A percentile compares a stretch with the other conserved stretches of the same genome.
Evolutionary conservation across 371 early-diverging fungal species (phyloP).

Genomic region (Haplosporangium sp.): DNA sequence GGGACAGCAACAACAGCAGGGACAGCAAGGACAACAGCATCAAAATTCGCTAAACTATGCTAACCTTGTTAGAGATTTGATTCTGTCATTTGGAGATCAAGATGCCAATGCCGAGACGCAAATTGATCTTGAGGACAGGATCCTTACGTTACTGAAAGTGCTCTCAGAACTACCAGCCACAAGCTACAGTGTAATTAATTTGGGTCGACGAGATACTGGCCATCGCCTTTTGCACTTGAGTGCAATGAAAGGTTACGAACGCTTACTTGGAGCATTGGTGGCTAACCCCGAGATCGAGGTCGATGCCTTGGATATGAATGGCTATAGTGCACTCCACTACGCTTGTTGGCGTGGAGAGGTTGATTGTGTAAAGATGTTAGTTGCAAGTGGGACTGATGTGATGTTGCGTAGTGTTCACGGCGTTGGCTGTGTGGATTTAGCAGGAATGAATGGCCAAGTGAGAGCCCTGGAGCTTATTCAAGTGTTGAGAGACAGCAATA

Average conservation of each 20-base stretch:
- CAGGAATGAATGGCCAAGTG: slow-evolving; percentile 22
- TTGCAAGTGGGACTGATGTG: slow-evolving; percentile 40
- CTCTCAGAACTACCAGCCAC: slow-evolving; percentile 36
- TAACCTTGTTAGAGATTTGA: slow-evolving; percentile 45
- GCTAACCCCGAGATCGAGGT: slow-evolving; percentile 35
- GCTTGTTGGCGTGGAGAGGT: slow-evolving; percentile 52
- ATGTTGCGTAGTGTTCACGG: slow-evolving; percentile 52
- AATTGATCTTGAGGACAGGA: slow-evolving; percentile 45
- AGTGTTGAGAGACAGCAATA: slow-evolving; percentile 37
- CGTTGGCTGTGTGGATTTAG: slow-evolving; percentile 38
- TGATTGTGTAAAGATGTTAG: slow-evolving; percentile 21
- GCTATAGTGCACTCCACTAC: slow-evolving; percentile 55
- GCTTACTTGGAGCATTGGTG: slow-evolving; percentile 26
- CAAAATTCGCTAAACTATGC: slow-evolving; percentile 40
- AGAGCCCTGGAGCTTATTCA: slow-evolving; percentile 15
- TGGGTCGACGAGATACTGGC: slow-evolving; percentile 42
- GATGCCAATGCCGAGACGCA: slow-evolving; percentile 24
- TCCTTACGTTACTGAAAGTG: slow-evolving; percentile 38
- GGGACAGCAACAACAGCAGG: slow-evolving; percentile 27
- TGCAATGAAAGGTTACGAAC: slow-evolving; percentile 53
- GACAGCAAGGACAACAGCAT: slow-evolving; percentile 33
- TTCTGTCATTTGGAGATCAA: slow-evolving; percentile 47
- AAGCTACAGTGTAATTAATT: slow-evolving; percentile 33
- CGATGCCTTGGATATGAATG: slow-evolving; percentile 51
- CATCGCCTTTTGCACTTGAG: slow-evolving; percentile 48